phyloP scores from a whole-genome alignment of 2,329 filamentous ascomycete genomes.

The Sodiomyces alkalinus region DNA sequence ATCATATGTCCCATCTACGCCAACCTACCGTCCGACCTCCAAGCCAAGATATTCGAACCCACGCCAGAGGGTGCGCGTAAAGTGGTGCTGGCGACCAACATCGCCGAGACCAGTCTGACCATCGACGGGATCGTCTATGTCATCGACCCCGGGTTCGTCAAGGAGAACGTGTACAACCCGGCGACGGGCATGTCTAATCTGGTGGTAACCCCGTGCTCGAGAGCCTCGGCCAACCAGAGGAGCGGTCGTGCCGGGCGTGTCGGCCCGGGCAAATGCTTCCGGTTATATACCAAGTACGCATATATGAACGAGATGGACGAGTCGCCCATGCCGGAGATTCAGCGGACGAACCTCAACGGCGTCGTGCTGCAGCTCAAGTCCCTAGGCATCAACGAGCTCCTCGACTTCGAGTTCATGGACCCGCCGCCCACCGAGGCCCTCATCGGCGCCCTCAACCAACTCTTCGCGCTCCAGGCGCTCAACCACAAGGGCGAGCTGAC shows the following conservation, averaged over 20 bases:
- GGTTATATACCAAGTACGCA: constrained; percentile 84
- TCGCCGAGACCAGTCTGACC: constrained; percentile 88
- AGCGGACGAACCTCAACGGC: constrained; percentile 72
- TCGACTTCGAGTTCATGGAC: constrained; percentile 95
- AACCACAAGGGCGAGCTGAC: constrained; percentile 83
- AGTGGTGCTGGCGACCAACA: constrained; percentile 89
- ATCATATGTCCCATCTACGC: constrained; percentile 90
- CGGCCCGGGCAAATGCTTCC: constrained; percentile 82
- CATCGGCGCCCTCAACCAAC: constrained; percentile 74
- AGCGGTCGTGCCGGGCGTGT: constrained; percentile 88
- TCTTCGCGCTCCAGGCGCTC: constrained; percentile 80
- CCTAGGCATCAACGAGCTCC: constrained; percentile 78
- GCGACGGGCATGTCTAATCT: constrained; percentile 85
- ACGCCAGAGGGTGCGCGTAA: constrained; percentile 77
- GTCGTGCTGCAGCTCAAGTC: constrained; percentile 79
- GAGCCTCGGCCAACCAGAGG: constrained; percentile 84
- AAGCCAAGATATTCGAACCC: constrained; percentile 88
- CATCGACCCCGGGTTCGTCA: constrained; percentile 88
- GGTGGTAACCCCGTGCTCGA: constrained; percentile 78
- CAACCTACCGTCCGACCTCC: constrained; percentile 78
- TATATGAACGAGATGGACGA: constrained; percentile 94
- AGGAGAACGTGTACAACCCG: constrained; percentile 88
- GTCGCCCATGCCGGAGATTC: constrained; percentile 82
- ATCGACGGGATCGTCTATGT: constrained; percentile 95
- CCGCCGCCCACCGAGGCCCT: constrained; percentile 80